These are phyloP conservation scores for Sistotremastrum niveocremeum DNA, from an alignment of 768 basidiomycete species.

Conservation along the genomic window DNA sequence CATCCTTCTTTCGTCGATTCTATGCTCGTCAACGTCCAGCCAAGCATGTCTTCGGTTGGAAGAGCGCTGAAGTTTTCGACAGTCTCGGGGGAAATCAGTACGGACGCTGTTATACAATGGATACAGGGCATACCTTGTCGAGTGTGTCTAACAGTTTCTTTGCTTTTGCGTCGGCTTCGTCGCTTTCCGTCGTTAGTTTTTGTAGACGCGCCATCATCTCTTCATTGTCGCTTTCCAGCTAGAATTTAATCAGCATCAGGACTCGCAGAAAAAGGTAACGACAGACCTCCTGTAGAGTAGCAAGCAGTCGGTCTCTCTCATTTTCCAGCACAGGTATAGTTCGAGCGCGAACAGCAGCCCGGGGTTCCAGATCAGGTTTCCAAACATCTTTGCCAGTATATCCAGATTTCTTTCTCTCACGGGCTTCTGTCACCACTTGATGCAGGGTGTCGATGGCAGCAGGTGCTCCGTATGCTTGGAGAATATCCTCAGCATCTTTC, in stretches of 20 bases:
- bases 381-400: slow-evolving; percentile 41
- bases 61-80: slow-evolving; percentile 38
- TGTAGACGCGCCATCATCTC: slow-evolving; percentile 34
- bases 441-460: slow-evolving; percentile 63
- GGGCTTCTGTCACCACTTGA: slow-evolving; percentile 51
- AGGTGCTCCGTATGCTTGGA: slow-evolving; percentile 51
- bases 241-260: neutral
- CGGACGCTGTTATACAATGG: neutral
- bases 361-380: slow-evolving; percentile 51
- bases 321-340: slow-evolving; percentile 44
- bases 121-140: slow-evolving; percentile 30
- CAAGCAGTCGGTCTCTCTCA: slow-evolving; percentile 26
- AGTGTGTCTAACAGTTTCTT: slow-evolving; percentile 37
- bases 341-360: slow-evolving; percentile 45
- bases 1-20: slow-evolving; percentile 13
- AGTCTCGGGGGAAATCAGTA: slow-evolving; percentile 21
- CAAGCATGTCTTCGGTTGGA: slow-evolving; percentile 51
- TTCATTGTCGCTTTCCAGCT: slow-evolving; percentile 50
- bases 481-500: slow-evolving; percentile 57
- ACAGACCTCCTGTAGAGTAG: slow-evolving; percentile 23
- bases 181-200: slow-evolving; percentile 30
- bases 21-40: slow-evolving; percentile 9
- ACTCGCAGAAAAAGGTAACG: neutral
- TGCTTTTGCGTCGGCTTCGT: slow-evolving; percentile 32
- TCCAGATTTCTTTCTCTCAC: slow-evolving; percentile 35